phyloP scores from a whole-genome alignment of 805 yeast species.

The Cyberlindnera americana region DNA sequence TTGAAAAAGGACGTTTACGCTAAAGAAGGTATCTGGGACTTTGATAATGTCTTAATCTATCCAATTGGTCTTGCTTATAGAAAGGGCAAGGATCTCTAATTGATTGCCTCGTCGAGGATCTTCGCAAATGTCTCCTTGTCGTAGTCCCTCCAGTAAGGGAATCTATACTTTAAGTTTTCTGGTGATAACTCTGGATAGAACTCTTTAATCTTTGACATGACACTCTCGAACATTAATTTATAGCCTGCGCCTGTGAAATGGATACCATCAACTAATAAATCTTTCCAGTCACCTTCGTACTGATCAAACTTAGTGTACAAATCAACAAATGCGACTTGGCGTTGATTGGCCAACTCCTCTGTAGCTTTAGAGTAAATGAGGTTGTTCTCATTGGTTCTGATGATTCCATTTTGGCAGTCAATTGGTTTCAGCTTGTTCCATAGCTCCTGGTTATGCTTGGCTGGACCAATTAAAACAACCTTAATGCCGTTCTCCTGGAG shows the following conservation, averaged over 20 bases:
- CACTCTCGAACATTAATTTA: slow-evolving; percentile 41
- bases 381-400: slow-evolving; percentile 44
- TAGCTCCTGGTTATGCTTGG: slow-evolving; percentile 43
- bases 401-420: slow-evolving; percentile 37
- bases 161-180: slow-evolving; percentile 32
- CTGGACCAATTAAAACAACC: slow-evolving; percentile 62
- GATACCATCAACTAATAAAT: slow-evolving; percentile 50
- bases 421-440: slow-evolving; percentile 35
- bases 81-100: slow-evolving; percentile 31
- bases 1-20: slow-evolving; percentile 62
- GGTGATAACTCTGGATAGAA: slow-evolving; percentile 49
- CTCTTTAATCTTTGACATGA: slow-evolving; percentile 36
- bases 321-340: slow-evolving; percentile 56
- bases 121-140: slow-evolving; percentile 16
- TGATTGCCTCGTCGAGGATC: slow-evolving; percentile 6
- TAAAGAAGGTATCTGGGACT: slow-evolving; percentile 72
- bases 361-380: slow-evolving; percentile 50
- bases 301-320: slow-evolving; percentile 43
- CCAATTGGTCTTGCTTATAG: slow-evolving; percentile 51
- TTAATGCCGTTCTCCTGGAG: slow-evolving; percentile 42
- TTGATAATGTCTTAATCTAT: slow-evolving; percentile 54
- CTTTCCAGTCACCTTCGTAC: slow-evolving; percentile 37
- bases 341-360: slow-evolving; percentile 39
- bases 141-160: slow-evolving; percentile 42
- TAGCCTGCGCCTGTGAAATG: slow-evolving; percentile 59